Base-by-base conservation (phyloP, 768 basidiomycete genomes). In the Lentinula edodes region DNA sequence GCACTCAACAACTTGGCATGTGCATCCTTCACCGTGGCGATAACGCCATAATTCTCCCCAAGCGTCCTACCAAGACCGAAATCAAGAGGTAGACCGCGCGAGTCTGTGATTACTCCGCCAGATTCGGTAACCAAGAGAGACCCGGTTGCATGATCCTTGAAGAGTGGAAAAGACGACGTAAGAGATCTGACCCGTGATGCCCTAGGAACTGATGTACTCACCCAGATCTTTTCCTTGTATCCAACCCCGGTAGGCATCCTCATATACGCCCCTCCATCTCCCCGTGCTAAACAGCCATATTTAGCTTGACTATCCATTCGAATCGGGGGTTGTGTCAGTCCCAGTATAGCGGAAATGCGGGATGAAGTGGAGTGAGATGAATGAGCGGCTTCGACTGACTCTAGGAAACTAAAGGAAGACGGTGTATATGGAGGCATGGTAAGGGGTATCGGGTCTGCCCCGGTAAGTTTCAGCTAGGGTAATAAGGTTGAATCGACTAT, bases 281-380 rank as follows among this genome's bases (percentile, higher is more conserved):
- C 94, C 45, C 95, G 78, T 5, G 87, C 86, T 13, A 98, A 83
- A 68, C 88, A 87, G 35, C 89, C 85, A 66, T 98, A 98, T 75
- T 98, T 99, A 1, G 95, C 94, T 72, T 98, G 95, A 70, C 90
- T 92, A 71, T 98, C 96, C 95, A 98, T 97, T 18, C 93, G 80
- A 15, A 86, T 78, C 8, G 91, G 87, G 0, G 81, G 70, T 1
- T 82, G 76, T 16, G 85, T 85, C 59, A 97, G 81, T 1, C 81
- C 81, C 28, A 98, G 77, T 5, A 87, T 66, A 36, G 80, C 68
- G 0, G 90, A 86, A 39, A 98, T 88, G 20, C 80, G 80, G 38
- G 84, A 84, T 69, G 90, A 94, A 73, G 93, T 89, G 2, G 86
- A 84, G 63, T 95, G 91, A n/a, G 93, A 90, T 1, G 92, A 89